These are phyloP conservation scores for Sungouiozyma ichnusensis DNA, from an alignment of 805 yeast species.

Conservation along the genomic window DNA sequence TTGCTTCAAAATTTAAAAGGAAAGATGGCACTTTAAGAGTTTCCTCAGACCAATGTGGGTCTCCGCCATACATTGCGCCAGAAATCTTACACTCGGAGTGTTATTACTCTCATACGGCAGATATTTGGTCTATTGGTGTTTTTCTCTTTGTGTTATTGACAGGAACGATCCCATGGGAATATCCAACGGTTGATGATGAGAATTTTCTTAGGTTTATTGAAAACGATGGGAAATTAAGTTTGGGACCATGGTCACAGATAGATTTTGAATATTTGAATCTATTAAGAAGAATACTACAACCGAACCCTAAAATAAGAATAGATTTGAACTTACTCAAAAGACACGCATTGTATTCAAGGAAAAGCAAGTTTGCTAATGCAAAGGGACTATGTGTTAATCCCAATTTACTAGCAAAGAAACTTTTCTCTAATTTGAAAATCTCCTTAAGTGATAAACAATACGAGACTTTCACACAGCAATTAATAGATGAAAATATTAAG, in stretches of 20 bases:
- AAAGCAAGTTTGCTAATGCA: conserved; percentile 34
- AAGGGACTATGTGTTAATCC: conserved; percentile 48
- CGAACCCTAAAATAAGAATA: conserved; percentile 37
- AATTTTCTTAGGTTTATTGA: conserved; percentile 35
- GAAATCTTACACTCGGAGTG: conserved; percentile 39
- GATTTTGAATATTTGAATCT: conserved; percentile 41
- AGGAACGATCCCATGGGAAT: conserved; percentile 67
- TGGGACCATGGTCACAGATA: conserved; percentile 47
- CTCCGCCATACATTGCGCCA: conserved; percentile 75
- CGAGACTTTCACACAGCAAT: conserved; percentile 5
- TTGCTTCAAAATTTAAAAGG: conserved; percentile 51
- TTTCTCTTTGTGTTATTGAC: conserved; percentile 50
- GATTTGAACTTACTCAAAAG: conserved; percentile 32
- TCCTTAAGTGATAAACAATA: conserved; percentile 42
- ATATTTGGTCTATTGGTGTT: conserved; percentile 63
- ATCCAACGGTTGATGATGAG: conserved; percentile 43
- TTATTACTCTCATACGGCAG: conserved; percentile 49
- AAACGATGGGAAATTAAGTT: conserved; percentile 36
- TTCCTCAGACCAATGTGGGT: conserved; percentile 51
- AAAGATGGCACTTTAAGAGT: conserved; percentile 38
- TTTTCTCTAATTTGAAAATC: conserved; percentile 43
- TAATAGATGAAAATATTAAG: neutral
- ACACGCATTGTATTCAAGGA: conserved; percentile 47
- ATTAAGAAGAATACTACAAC: conserved; percentile 42
- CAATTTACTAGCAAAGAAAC: conserved; percentile 36